A percentile compares a stretch with the other conserved stretches of the same genome.
Conservation (phyloP, 2,329 filamentous ascomycete species). For the Aspergillus sp. region DNA sequence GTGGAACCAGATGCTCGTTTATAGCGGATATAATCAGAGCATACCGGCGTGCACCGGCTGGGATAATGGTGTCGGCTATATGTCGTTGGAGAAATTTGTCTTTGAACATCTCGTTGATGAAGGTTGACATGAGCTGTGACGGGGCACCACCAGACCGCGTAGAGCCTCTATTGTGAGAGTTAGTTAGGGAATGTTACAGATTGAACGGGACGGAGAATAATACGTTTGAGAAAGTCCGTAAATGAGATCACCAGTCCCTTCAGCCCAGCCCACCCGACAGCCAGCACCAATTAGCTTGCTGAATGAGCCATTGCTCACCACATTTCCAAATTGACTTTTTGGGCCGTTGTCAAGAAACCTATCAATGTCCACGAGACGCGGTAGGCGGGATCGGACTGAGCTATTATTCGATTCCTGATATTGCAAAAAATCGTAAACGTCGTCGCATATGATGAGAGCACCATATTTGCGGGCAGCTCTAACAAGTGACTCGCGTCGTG, state of each 20-base stretch:
- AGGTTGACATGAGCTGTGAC: constrained; percentile 53
- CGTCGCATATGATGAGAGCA: constrained; percentile 77
- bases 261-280: constrained; percentile 78
- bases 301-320: constrained; percentile 81
- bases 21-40: constrained; percentile 54
- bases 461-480: constrained; percentile 70
- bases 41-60: constrained; percentile 50
- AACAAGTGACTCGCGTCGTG: constrained; percentile 62
- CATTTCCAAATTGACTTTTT: constrained; percentile 65
- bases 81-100: constrained; percentile 47
- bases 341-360: constrained; percentile 55
- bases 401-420: constrained; percentile 49
- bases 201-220: constrained; percentile 17
- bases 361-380: constrained; percentile 75
- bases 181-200: background rate
- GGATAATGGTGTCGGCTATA: constrained; percentile 48
- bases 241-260: constrained; percentile 59
- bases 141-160: constrained; percentile 54
- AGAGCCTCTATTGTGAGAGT: constrained; percentile 41
- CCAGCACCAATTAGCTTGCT: constrained; percentile 82
- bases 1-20: constrained; percentile 51
- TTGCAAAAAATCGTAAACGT: constrained; percentile 89
- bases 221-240: constrained; percentile 55
- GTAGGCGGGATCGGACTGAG: constrained; percentile 36
- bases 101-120: constrained; percentile 49